A percentile compares a stretch with the other conserved stretches of the same genome.
Evolutionary conservation across 176 grass and related monocot species (phyloP).

Genomic region (Panicum miliaceum): DNA sequence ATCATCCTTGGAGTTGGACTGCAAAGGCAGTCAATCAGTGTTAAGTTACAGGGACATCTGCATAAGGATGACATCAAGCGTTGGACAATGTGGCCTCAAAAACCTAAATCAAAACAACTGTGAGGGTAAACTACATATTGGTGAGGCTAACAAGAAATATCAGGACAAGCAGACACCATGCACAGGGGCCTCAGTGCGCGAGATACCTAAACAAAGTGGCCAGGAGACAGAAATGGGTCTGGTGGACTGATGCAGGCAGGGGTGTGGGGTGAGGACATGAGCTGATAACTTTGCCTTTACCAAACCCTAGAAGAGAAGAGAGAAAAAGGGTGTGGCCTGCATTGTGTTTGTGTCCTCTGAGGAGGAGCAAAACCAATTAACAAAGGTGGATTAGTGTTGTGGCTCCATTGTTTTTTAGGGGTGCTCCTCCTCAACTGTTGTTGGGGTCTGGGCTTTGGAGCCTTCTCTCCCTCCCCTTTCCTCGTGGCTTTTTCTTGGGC

Average conservation of each 20-base stretch:
- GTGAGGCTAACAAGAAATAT: conserved; percentile 36
- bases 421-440: not conserved
- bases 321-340: not conserved
- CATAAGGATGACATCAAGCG: conserved; percentile 57
- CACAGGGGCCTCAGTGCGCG: conserved; percentile 1
- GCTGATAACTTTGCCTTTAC: conserved; percentile 40
- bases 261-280: conserved; percentile 20
- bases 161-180: conserved; percentile 6
- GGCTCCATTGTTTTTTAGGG: not conserved
- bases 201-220: not conserved
- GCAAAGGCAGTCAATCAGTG: not conserved
- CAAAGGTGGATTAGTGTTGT: conserved; percentile 17
- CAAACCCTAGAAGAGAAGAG: conserved; percentile 35
- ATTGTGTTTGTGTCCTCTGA: conserved; percentile 1
- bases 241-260: conserved; percentile 12
- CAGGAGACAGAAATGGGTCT: conserved; percentile 24
- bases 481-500: conserved; percentile 49
- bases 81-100: conserved; percentile 36
- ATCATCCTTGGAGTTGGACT: not conserved
- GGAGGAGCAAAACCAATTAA: conserved; percentile 47
- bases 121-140: not conserved
- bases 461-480: conserved; percentile 60
- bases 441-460: conserved; percentile 62
- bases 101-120: not conserved
- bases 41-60: conserved; percentile 32